These are phyloP conservation scores for Cyphellophora europaea DNA, from an alignment of 2,329 filamentous ascomycete genomes.

Conservation along the genomic window DNA sequence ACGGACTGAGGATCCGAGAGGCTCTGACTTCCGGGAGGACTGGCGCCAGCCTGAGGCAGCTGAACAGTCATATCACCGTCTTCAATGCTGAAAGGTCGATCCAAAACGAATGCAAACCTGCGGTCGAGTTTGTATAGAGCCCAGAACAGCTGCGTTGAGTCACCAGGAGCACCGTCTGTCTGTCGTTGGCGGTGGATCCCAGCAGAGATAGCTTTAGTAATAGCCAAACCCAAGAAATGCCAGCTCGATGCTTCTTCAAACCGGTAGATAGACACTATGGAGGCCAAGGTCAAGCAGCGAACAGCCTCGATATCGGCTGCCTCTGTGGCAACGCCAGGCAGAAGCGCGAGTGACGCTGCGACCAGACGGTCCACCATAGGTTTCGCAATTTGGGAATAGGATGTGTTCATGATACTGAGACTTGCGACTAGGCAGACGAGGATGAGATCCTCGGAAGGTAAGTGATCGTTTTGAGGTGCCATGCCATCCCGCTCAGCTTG, in stretches of 20 bases:
- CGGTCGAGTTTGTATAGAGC: slow-evolving; percentile 4
- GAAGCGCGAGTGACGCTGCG: too few relatives aligned
- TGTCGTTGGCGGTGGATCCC: slow-evolving; percentile 1
- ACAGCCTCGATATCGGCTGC: neutral
- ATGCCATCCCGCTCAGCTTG: too few relatives aligned
- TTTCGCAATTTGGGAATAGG: too few relatives aligned
- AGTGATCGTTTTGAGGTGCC: too few relatives aligned
- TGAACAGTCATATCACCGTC: slow-evolving; percentile 2
- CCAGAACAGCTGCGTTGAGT: slow-evolving; percentile 1
- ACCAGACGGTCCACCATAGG: too few relatives aligned
- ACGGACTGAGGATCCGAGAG: slow-evolving; percentile 1
- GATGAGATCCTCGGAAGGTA: too few relatives aligned
- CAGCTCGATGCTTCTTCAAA: neutral
- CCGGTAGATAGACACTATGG: neutral
- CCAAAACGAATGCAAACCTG: neutral
- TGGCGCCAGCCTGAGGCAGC: neutral
- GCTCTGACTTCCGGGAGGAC: neutral
- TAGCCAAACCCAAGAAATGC: slow-evolving; percentile 2
- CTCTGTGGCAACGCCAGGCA: neutral
- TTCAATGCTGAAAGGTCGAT: slow-evolving; percentile 2
- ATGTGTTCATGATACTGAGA: too few relatives aligned
- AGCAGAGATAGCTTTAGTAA: slow-evolving; percentile 3
- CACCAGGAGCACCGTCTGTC: neutral
- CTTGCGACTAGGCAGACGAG: too few relatives aligned
- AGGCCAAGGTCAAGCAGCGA: slow-evolving; percentile 1